Evolutionary conservation across 345 rosid genomes (phyloP).

Genomic region (Bruguiera parviflora): DNA sequence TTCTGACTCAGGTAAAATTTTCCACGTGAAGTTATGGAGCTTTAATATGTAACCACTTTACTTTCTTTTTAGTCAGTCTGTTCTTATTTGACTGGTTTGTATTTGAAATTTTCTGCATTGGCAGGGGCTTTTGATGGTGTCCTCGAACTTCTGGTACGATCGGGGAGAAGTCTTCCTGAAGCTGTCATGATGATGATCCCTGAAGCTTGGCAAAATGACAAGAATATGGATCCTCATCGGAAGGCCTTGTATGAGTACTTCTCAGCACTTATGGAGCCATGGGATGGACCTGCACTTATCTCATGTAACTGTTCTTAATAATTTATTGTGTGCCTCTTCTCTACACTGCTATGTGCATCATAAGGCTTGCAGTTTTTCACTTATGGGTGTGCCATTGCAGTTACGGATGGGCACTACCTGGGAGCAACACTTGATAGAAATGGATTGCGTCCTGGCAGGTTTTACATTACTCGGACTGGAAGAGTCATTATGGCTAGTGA

Average conservation of each 20-base stretch:
- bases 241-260: slow-evolving; percentile 81
- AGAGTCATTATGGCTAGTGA: slow-evolving; percentile 98
- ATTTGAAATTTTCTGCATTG: slow-evolving; percentile 15
- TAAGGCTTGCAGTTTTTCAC: slow-evolving; percentile 47
- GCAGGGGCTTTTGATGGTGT: slow-evolving; percentile 99
- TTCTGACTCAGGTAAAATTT: slow-evolving; percentile 81
- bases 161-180: slow-evolving; percentile 99
- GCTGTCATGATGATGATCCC: slow-evolving; percentile 99
- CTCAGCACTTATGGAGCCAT: slow-evolving; percentile 97
- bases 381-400: slow-evolving; percentile 40
- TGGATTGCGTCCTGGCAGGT: slow-evolving; percentile 98
- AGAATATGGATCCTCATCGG: slow-evolving; percentile 86
- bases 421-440: slow-evolving; percentile 99
- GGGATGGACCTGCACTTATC: slow-evolving; percentile 99
- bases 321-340: background rate
- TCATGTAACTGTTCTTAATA: slow-evolving; percentile 60
- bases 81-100: slow-evolving; percentile 36
- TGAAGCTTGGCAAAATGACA: slow-evolving; percentile 99
- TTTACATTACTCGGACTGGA: slow-evolving; percentile 84
- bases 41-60: background rate
- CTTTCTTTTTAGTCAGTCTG: slow-evolving; percentile 48
- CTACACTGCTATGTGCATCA: background rate
- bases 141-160: slow-evolving; percentile 92
- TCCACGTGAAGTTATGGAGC: background rate
- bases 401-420: slow-evolving; percentile 96